Base-by-base conservation (phyloP, 176 grass and related monocot species). In the Stipa capillata region DNA sequence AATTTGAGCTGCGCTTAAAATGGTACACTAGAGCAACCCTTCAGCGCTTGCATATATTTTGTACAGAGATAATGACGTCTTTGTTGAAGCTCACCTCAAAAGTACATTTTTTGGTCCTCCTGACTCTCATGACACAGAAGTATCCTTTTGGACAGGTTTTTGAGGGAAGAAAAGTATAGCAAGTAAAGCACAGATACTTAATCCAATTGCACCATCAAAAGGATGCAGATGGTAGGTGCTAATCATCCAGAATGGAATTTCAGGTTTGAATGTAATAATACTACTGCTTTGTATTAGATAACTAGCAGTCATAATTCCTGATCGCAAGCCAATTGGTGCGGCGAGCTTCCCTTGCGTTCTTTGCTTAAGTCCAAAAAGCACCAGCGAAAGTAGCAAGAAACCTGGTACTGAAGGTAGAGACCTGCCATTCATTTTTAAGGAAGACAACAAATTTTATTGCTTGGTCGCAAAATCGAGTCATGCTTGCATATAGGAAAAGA, bases 291-390 rank as follows among this genome's bases (percentile, higher is more conserved):
- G 78, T 84, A 94, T 93, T 17, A 84, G 85, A 87, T 93, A 93
- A 86, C 83, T 95, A 44, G 90, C 66, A 54, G 77, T 83, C 86
- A 95, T 92, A 78, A 95, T 95, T 85, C 92, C 96, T 45, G 90
- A 76, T 40, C 96, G 92, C 74, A 94, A 23, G 27, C 92, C 96
- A 61, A 99, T 91, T 17, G 96, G 96, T 39, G 88, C 92, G 81
- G 88, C 88, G 18, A 99, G 88, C 66, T 91, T 95, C 49, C 90
- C 86, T 32, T 66, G 48, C 7, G 69, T 88, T 74, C 80, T 90
- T 89, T 95, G 92, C 33, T 94, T 99, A 66, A 99, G 87, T 81
- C 92, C 96, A 76, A 87, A 93, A 78, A 93, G 90, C 49, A 84
- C 78, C 27, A 99, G 56, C 61, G 96, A 99, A 83, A 99, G 83